Conservation (phyloP, 2,329 filamentous ascomycete species). For the Curvularia hawaiiensis region DNA sequence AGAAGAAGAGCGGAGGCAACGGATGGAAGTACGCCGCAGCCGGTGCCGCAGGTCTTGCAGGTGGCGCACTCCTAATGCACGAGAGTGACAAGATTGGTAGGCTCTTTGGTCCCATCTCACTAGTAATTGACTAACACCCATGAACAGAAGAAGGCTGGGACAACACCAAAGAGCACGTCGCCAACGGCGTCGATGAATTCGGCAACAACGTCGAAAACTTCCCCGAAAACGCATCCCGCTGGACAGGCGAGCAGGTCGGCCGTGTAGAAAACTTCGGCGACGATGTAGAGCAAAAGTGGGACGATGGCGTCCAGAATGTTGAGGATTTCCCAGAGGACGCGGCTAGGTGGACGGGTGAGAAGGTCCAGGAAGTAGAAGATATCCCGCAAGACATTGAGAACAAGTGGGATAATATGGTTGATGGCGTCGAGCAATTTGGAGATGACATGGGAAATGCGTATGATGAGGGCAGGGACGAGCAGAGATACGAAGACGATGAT, state of each 20-base stretch:
- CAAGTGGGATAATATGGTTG: constrained; percentile 28
- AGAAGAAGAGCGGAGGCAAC: constrained; percentile 29
- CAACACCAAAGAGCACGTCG: constrained; percentile 22
- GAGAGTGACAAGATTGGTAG: constrained; percentile 33
- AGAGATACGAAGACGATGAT: constrained; percentile 32
- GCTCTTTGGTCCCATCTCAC: neutral
- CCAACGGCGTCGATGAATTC: neutral
- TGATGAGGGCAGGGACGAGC: constrained; percentile 30
- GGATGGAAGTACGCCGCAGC: constrained; percentile 36
- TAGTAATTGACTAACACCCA: constrained; percentile 6
- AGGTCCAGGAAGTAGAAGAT: constrained; percentile 33
- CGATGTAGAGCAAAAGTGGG: constrained; percentile 26
- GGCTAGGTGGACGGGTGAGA: constrained; percentile 29
- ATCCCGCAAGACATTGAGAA: constrained; percentile 32
- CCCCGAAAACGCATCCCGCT: constrained; percentile 30
- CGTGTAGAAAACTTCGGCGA: constrained; percentile 31
- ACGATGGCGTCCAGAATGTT: constrained; percentile 27
- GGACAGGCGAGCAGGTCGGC: constrained; percentile 33
- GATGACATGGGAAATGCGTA: constrained; percentile 32
- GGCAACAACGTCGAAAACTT: constrained; percentile 19
- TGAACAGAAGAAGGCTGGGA: constrained; percentile 25
- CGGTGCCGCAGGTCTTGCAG: constrained; percentile 30
- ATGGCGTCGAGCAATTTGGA: constrained; percentile 26
- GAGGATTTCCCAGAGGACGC: constrained; percentile 35
- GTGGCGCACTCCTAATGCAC: constrained; percentile 35